A percentile compares a stretch with the other conserved stretches of the same genome.
phyloP scores from a whole-genome alignment of 169 alveolate genomes.

The Plasmodium coatneyi region DNA sequence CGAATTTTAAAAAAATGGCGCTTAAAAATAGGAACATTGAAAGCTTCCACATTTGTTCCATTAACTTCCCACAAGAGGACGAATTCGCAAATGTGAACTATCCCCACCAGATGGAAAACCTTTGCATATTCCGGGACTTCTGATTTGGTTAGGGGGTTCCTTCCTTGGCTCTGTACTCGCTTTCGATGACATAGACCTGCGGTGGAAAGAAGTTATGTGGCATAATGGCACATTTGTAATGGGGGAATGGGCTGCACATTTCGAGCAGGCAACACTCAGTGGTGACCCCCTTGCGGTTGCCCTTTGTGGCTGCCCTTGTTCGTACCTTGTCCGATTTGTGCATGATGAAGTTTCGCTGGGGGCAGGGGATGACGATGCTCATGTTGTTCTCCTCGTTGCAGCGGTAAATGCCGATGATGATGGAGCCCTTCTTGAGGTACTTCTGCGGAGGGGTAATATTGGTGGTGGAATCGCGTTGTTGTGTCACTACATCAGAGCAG shows the following conservation, averaged over 20 bases:
- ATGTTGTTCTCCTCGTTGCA: constrained; percentile 52
- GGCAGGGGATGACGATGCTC: constrained; percentile 75
- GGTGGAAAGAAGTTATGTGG: background rate
- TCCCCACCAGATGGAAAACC: constrained; percentile 29
- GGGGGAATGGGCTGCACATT: background rate
- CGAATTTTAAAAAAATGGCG: constrained; percentile 5
- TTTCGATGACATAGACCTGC: constrained; percentile 24
- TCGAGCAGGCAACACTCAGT: background rate
- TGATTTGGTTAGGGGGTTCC: background rate
- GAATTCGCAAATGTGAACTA: constrained; percentile 5
- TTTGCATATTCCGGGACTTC: constrained; percentile 60
- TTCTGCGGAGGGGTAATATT: constrained; percentile 1
- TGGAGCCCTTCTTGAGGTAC: constrained; percentile 48
- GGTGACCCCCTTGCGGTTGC: background rate
- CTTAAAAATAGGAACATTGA: constrained; percentile 63
- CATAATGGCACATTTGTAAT: background rate
- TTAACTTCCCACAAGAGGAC: constrained; percentile 7
- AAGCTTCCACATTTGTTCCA: constrained; percentile 68
- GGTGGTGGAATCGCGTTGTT: background rate
- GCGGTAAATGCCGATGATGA: constrained; percentile 69
- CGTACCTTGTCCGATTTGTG: constrained; percentile 63
- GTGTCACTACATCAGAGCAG: background rate
- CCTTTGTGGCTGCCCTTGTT: background rate
- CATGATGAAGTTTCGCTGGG: constrained; percentile 60
- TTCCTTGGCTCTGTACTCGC: constrained; percentile 6